phyloP scores from a whole-genome alignment of 164 flowering plant genomes.

The Nelumbo lutea region DNA sequence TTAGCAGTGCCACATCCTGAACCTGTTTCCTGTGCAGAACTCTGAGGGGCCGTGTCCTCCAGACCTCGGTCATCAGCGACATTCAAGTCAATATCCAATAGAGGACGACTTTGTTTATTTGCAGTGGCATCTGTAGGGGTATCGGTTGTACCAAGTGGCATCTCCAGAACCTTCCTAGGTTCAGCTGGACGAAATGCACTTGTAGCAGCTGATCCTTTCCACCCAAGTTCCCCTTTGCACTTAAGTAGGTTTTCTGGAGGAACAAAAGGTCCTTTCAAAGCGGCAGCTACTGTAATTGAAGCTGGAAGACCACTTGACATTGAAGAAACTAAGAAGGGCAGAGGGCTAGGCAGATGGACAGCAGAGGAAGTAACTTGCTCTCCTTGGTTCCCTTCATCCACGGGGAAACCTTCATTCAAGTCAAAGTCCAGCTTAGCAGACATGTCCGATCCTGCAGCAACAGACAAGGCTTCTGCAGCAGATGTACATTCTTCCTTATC shows the following conservation, averaged over 20 bases:
- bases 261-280: constrained; percentile 82
- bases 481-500: constrained; percentile 39
- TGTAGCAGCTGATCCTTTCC: constrained; percentile 99
- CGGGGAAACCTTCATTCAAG: constrained; percentile 75
- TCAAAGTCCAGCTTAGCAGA: constrained; percentile 69
- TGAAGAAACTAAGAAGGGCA: constrained; percentile 40
- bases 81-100: constrained; percentile 77
- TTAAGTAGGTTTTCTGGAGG: constrained; percentile 64
- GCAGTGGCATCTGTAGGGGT: constrained; percentile 27
- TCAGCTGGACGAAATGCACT: constrained; percentile 98
- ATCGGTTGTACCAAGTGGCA: constrained; percentile 20
- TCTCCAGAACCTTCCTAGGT: constrained; percentile 60
- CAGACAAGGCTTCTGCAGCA: constrained; percentile 30
- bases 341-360: constrained; percentile 31
- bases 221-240: constrained; percentile 64
- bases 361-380: constrained; percentile 36
- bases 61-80: constrained; percentile 62
- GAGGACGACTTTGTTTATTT: constrained; percentile 43
- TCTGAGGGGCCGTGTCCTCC: constrained; percentile 50
- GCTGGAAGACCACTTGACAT: constrained; percentile 39
- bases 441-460: constrained; percentile 32
- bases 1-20: constrained; percentile 11
- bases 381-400: constrained; percentile 58
- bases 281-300: constrained; percentile 78
- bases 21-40: constrained; percentile 13